A percentile compares a stretch with the other conserved stretches of the same genome.
Evolutionary conservation across 768 basidiomycete species (phyloP).

Genomic region (Saitozyma podzolica): DNA sequence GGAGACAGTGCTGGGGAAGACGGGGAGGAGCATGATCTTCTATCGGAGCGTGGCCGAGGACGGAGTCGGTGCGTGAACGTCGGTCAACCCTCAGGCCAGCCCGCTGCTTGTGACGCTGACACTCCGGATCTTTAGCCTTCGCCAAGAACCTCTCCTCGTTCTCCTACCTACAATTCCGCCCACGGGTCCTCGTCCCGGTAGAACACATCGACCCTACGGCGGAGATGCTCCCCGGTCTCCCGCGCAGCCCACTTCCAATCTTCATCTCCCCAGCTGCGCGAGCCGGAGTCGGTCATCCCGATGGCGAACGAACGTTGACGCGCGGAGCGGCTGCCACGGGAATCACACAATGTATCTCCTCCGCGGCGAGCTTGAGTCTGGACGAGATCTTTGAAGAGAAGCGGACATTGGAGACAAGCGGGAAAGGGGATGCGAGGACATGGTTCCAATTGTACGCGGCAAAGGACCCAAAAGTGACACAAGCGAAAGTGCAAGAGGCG

Average conservation of each 20-base stretch:
- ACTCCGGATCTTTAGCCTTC: too few relatives aligned
- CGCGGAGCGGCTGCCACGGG: slow-evolving; percentile 43
- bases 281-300: slow-evolving; percentile 53
- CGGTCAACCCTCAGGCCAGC: too few relatives aligned
- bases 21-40: too few relatives aligned
- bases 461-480: slow-evolving; percentile 49
- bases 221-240: slow-evolving; percentile 46
- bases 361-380: too few relatives aligned
- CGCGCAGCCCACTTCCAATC: slow-evolving; percentile 25
- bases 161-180: slow-evolving; percentile 34
- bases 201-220: slow-evolving; percentile 45
- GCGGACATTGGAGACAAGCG: background rate
- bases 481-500: too few relatives aligned
- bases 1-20: too few relatives aligned
- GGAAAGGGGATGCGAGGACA: background rate
- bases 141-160: too few relatives aligned
- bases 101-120: too few relatives aligned
- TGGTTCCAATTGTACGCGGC: slow-evolving; percentile 19
- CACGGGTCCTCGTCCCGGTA: slow-evolving; percentile 48
- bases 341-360: slow-evolving; percentile 43
- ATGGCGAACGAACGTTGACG: slow-evolving; percentile 51
- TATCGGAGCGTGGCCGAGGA: too few relatives aligned
- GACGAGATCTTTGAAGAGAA: too few relatives aligned
- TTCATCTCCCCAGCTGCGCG: slow-evolving; percentile 55
- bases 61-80: too few relatives aligned